Percentiles rank a stretch among this genome's conserved stretches.
phyloP scores from a whole-genome alignment of 495 filamentous ascomycete genomes.

The Pyrenula aspistea region DNA sequence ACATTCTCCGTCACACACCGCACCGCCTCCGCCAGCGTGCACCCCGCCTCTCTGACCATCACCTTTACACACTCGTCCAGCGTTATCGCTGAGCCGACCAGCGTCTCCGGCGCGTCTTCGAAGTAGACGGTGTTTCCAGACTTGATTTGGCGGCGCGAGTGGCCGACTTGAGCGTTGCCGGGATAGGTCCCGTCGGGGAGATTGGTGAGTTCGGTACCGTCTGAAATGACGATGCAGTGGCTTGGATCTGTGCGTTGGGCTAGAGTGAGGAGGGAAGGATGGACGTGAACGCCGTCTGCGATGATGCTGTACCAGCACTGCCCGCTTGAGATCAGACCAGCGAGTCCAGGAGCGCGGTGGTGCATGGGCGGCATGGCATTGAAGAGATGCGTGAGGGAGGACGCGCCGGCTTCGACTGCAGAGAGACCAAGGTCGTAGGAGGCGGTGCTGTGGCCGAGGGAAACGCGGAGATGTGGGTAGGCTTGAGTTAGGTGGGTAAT shows the following conservation, averaged over 20 bases:
- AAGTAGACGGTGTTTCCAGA: not conserved
- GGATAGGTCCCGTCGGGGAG: conserved; percentile 47
- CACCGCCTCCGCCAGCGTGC: not conserved
- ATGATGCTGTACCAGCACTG: conserved; percentile 38
- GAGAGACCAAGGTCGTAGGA: conserved; percentile 47
- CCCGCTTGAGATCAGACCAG: conserved; percentile 30
- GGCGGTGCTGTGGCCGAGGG: conserved; percentile 57
- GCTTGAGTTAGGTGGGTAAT: conserved; percentile 29
- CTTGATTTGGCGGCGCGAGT: not conserved
- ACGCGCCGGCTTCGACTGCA: conserved; percentile 46
- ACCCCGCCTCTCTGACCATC: not conserved
- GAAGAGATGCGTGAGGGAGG: conserved; percentile 66
- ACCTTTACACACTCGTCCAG: not conserved
- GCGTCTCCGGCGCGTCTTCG: not conserved
- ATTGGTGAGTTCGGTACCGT: conserved; percentile 34
- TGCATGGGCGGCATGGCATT: conserved; percentile 68
- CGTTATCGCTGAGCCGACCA: not conserved
- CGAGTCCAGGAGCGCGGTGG: conserved; percentile 57
- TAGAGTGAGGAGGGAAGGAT: conserved; percentile 27
- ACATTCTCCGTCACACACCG: not conserved
- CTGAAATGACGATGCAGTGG: conserved; percentile 31
- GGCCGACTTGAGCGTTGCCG: not conserved
- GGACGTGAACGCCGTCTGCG: conserved; percentile 33
- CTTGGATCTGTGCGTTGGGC: conserved; percentile 24
- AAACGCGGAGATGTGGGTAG: conserved; percentile 17